Conservation (phyloP, 345 rosid genomes). For the Odontarrhena argentea region DNA sequence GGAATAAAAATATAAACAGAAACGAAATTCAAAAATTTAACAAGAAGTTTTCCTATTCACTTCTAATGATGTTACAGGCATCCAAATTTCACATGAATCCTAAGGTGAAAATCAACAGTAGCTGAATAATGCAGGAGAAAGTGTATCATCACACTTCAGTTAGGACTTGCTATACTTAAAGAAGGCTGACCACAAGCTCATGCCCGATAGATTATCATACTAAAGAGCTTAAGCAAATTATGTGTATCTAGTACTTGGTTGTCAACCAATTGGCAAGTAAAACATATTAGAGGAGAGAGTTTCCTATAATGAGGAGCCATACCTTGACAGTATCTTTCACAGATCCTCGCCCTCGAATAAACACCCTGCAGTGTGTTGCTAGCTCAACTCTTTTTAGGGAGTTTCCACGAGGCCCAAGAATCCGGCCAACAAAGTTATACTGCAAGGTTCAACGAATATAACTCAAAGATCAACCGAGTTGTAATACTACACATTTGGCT, state of each 20-base stretch:
- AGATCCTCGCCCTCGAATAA: constrained; percentile 89
- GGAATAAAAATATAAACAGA: background rate
- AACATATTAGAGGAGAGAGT: constrained; percentile 3
- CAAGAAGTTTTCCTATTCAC: background rate
- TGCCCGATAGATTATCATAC: background rate
- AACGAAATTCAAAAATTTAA: background rate
- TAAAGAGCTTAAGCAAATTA: background rate
- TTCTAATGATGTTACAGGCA: constrained; percentile 3
- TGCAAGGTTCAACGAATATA: constrained; percentile 48
- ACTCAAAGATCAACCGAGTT: background rate
- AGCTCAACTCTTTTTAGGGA: constrained; percentile 93
- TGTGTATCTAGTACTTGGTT: background rate
- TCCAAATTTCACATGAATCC: background rate
- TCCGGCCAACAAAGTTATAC: constrained; percentile 93
- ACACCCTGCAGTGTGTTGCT: constrained; percentile 79
- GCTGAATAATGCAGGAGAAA: constrained; percentile 14
- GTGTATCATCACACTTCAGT: background rate
- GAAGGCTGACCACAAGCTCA: background rate
- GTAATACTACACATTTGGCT: background rate
- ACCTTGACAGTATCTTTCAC: constrained; percentile 90
- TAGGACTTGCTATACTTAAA: background rate
- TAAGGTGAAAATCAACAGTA: background rate
- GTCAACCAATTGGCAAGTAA: background rate
- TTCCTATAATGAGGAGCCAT: constrained; percentile 18
- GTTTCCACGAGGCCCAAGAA: constrained; percentile 98